These are phyloP conservation scores for Caryopteris hybrid DNA, from an alignment of 305 asterid genomes.

Conservation along the genomic window DNA sequence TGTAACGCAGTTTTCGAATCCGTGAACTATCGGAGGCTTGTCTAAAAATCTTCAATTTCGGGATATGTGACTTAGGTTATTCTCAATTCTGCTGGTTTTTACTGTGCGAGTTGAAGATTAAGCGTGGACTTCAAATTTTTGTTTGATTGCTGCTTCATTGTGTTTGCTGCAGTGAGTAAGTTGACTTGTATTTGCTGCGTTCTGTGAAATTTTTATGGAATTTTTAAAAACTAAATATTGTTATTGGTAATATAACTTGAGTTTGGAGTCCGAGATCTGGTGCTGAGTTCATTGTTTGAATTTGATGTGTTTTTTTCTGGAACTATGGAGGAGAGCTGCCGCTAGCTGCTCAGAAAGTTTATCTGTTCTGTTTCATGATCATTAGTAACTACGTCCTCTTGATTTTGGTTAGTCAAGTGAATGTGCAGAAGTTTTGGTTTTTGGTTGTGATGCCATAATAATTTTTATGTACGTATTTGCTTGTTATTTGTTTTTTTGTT, in stretches of 20 bases:
- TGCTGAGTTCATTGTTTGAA: slow-evolving; percentile 14
- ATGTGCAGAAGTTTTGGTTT: not conserved
- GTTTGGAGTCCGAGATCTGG: slow-evolving; percentile 27
- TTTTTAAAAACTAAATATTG: too few species aligned
- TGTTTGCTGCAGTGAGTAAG: slow-evolving; percentile 18
- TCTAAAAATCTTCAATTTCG: slow-evolving; percentile 10
- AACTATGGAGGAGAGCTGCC: slow-evolving; percentile 9
- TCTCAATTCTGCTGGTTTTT: slow-evolving; percentile 7
- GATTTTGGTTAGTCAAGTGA: not conserved
- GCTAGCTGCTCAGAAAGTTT: not conserved
- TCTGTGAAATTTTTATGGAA: slow-evolving; percentile 12
- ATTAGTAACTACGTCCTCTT: not conserved
- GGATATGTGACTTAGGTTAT: not conserved
- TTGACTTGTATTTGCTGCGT: slow-evolving; percentile 23
- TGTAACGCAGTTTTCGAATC: slow-evolving; percentile 16
- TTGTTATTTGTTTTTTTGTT: not conserved
- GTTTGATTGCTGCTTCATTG: slow-evolving; percentile 16
- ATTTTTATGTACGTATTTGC: not conserved
- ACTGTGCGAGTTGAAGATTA: slow-evolving; percentile 2
- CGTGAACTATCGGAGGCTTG: slow-evolving; percentile 19
- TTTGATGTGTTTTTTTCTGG: not conserved
- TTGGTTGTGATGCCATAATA: not conserved
- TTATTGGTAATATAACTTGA: slow-evolving; percentile 1
- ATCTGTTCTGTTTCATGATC: slow-evolving; percentile 4
- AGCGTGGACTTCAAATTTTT: slow-evolving; percentile 4